Base-by-base conservation (phyloP, 2,329 filamentous ascomycete species). In the Didymella exigua region DNA sequence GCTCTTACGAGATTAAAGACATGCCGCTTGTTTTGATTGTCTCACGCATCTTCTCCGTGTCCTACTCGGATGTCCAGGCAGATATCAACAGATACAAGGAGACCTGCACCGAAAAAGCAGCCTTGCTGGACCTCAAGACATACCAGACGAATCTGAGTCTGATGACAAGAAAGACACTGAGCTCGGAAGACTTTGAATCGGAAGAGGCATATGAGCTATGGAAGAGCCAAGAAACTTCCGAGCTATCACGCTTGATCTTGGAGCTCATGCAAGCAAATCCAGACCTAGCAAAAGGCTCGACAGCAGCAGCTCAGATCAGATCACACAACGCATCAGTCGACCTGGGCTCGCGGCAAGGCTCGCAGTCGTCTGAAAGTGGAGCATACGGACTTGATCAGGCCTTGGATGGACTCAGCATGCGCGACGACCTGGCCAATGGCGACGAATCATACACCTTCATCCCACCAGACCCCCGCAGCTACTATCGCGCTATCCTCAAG, bases 21-120 rank as follows among this genome's bases (percentile, higher is more conserved):
- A 99, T 99, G 95, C 88, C 88, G 31, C 84, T 97, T 77, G 95
- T 96, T 24, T 89, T 95, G 72, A 85, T 89, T 30, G 93, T 99
- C 23, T 90, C 89, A 45, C 88, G 84, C 66, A 90, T 97, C 60
- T 99, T 98, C 76, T 89, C 89, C 38, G 82, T 93, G 55, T 86
- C 87, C 37, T 86, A 89, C 62, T 86, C 87, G 1, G 87, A 95
- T 63, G 88, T 93, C 5, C 95, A 99, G 77, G 84, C 85, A 37
- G 93, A 97, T 67, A 90, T 99, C 70, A 89, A 96, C 74, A 84
- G 86, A 43, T 86, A 96, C 75, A 89, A 89, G 63, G 82, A 86
- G 5, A 76, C 85, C 2, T 99, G 95, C 95, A 97, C 91, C 1
- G 92, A 96, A 71, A 91, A 93, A 71, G 91, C 91, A 34, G 95